Conservation (phyloP, 345 rosid species). For the Crucihimalaya himalaica region DNA sequence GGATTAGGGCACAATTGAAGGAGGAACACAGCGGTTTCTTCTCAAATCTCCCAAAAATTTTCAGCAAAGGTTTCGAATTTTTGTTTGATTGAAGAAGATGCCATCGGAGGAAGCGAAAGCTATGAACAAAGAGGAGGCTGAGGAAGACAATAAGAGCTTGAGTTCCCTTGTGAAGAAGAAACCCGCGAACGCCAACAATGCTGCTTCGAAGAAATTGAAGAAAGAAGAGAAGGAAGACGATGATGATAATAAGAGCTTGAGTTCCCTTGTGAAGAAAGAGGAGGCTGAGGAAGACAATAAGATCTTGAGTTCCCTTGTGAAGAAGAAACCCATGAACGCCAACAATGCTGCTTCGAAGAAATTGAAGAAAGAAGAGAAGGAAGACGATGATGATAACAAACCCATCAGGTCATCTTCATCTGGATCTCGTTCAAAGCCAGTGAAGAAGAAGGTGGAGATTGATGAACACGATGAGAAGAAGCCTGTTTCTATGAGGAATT, state of each 20-base stretch:
- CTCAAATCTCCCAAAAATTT: neutral
- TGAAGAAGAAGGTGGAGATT: conserved; percentile 47
- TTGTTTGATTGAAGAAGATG: conserved; percentile 47
- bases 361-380: conserved; percentile 54
- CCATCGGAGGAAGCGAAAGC: conserved; percentile 58
- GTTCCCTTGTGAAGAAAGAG: conserved; percentile 45
- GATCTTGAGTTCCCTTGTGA: conserved; percentile 57
- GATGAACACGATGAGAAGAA: conserved; percentile 47
- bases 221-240: conserved; percentile 51
- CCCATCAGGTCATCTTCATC: conserved; percentile 23
- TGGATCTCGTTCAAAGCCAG: conserved; percentile 39
- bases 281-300: conserved; percentile 41
- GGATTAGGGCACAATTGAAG: conserved; percentile 36
- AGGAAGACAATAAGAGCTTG: conserved; percentile 52
- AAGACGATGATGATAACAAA: conserved; percentile 39
- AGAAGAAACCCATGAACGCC: conserved; percentile 48
- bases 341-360: conserved; percentile 47
- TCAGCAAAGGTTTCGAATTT: neutral
- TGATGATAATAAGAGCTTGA: conserved; percentile 36
- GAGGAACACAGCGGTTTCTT: conserved; percentile 16
- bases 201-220: conserved; percentile 50
- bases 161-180: conserved; percentile 57
- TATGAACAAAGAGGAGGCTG: conserved; percentile 41
- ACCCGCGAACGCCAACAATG: conserved; percentile 40
- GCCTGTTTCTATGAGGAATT: conserved; percentile 49